Conservation (phyloP, 75 land plant species). For the Sequoia sempervirens region DNA sequence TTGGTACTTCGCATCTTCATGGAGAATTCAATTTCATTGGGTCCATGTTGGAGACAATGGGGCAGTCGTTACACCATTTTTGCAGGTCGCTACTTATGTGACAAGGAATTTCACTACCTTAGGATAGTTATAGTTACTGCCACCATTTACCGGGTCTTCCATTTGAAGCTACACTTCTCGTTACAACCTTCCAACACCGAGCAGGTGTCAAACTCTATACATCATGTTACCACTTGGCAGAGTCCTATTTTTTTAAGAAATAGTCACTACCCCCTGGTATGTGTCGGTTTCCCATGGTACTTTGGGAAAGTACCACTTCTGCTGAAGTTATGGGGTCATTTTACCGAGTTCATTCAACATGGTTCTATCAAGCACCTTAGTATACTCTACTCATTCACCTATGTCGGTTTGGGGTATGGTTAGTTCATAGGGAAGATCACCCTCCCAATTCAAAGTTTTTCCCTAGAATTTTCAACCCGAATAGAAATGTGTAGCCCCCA, state of each 20-base stretch:
- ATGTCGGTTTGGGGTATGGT: too few relatives aligned
- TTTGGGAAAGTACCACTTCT: not conserved
- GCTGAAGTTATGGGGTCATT: too few relatives aligned
- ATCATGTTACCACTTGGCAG: slow-evolving; percentile 18
- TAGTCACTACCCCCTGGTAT: slow-evolving; percentile 9
- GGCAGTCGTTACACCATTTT: not conserved
- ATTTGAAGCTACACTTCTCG: not conserved
- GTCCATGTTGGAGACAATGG: slow-evolving; percentile 1
- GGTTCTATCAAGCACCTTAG: too few relatives aligned
- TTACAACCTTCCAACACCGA: not conserved
- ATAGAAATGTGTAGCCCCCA: too few relatives aligned
- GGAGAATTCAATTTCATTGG: not conserved
- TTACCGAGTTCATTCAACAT: too few relatives aligned
- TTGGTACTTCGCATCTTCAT: not conserved
- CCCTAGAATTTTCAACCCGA: too few relatives aligned
- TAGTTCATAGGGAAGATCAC: too few relatives aligned
- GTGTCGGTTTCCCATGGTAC: slow-evolving; percentile 8
- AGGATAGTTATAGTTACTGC: too few relatives aligned
- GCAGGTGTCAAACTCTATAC: slow-evolving; percentile 11
- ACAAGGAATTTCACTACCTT: not conserved
- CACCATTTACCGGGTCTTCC: not conserved
- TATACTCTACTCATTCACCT: too few relatives aligned
- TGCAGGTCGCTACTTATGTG: not conserved
- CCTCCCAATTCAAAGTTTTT: too few relatives aligned
- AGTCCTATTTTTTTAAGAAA: slow-evolving; percentile 21